A percentile compares a stretch with the other conserved stretches of the same genome.
phyloP scores from a whole-genome alignment of 164 flowering plant genomes.

The Buxus sempervirens region DNA sequence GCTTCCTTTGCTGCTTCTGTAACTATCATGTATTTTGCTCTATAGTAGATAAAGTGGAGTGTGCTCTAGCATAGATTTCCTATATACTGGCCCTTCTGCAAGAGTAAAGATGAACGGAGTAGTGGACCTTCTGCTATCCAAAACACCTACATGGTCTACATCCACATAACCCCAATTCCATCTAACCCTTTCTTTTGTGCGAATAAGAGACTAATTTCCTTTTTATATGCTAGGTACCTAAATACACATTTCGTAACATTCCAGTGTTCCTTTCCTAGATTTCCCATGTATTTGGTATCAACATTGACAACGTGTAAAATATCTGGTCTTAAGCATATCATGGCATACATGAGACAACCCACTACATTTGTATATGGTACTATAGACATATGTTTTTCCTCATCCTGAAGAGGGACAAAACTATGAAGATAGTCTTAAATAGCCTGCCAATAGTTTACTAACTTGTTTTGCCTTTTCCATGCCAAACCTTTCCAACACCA shows the following conservation, averaged over 20 bases:
- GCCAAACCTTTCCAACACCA: neutral
- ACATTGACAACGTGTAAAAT: slow-evolving; percentile 3
- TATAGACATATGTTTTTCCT: neutral
- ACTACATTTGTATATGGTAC: slow-evolving; percentile 7
- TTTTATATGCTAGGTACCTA: neutral
- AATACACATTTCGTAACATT: slow-evolving; percentile 10
- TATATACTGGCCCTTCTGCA: neutral
- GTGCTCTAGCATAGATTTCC: neutral
- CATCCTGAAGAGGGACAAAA: slow-evolving; percentile 4
- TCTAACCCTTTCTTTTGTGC: neutral
- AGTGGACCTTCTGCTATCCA: neutral
- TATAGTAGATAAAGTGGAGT: too few relatives aligned
- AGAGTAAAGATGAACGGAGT: neutral
- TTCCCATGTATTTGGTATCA: neutral
- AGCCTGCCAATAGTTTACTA: neutral
- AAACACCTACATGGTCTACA: neutral
- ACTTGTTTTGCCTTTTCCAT: slow-evolving; percentile 2
- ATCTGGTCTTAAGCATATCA: slow-evolving; percentile 11
- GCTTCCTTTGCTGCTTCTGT: too few relatives aligned
- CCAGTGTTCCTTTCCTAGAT: slow-evolving; percentile 12
- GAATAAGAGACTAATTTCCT: neutral
- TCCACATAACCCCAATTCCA: neutral
- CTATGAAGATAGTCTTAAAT: slow-evolving; percentile 1
- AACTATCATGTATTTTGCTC: too few relatives aligned
- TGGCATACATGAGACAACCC: slow-evolving; percentile 11